Evolutionary conservation across 176 grass and related monocot genomes (phyloP).

Genomic region (Paspalum vaginatum): DNA sequence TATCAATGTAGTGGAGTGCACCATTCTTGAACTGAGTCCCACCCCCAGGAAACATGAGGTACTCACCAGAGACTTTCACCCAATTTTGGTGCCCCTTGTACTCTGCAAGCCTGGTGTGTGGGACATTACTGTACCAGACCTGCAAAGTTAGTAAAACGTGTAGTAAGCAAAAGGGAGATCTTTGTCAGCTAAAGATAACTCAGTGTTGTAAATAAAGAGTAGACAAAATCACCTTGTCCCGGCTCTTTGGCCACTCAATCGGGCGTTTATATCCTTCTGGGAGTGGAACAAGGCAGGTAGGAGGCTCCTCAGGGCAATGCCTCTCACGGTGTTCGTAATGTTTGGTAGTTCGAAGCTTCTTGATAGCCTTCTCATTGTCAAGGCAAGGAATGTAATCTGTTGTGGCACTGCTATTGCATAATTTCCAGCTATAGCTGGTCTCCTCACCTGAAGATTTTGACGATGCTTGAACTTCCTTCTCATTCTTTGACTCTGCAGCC

Average conservation of each 20-base stretch:
- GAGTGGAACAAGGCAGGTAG: conserved; percentile 88
- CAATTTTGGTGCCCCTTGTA: conserved; percentile 98
- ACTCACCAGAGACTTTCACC: conserved; percentile 97
- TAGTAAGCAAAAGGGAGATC: conserved; percentile 15
- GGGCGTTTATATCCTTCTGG: conserved; percentile 74
- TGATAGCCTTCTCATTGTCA: conserved; percentile 92
- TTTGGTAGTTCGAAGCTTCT: conserved; percentile 77
- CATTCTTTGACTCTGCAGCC: conserved; percentile 81
- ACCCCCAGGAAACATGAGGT: conserved; percentile 90
- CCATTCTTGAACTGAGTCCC: conserved; percentile 98
- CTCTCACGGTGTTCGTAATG: conserved; percentile 98
- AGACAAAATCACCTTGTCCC: conserved; percentile 75
- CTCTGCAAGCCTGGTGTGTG: conserved; percentile 85
- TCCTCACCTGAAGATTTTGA: conserved; percentile 49
- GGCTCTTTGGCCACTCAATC: conserved; percentile 82
- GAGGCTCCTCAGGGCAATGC: conserved; percentile 85
- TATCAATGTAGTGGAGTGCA: conserved; percentile 91
- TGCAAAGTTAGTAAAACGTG: conserved; percentile 37
- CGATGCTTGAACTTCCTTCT: conserved; percentile 64
- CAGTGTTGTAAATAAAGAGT: conserved; percentile 25
- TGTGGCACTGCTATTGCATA: conserved; percentile 64
- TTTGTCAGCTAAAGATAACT: conserved; percentile 17
- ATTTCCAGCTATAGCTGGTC: conserved; percentile 72
- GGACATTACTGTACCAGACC: conserved; percentile 95
- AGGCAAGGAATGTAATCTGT: conserved; percentile 98